A percentile compares a stretch with the other conserved stretches of the same genome.
Conservation (phyloP, 441 rosid species). For the Macaranga tanarius region DNA sequence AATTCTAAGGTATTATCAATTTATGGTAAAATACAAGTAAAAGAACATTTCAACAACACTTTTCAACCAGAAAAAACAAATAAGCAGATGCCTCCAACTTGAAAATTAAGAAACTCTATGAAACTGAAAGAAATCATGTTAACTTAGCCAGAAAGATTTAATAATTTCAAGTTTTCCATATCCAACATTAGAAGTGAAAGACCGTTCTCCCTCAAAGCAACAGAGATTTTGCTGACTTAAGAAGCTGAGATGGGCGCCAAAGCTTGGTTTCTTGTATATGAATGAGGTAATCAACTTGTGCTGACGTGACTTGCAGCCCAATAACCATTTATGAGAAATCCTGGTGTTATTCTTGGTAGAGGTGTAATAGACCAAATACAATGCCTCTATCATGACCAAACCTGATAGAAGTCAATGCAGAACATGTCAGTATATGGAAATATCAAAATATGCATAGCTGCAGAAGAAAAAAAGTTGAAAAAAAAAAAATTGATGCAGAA, state of each 20-base stretch:
- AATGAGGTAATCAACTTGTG: slow-evolving; percentile 54
- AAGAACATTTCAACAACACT: no score
- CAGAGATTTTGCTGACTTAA: slow-evolving; percentile 43
- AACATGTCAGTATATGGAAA: neutral
- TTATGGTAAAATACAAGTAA: no score
- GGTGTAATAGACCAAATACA: slow-evolving; percentile 11
- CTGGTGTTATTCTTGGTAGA: slow-evolving; percentile 12
- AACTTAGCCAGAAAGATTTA: slow-evolving; percentile 58
- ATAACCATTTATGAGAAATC: slow-evolving; percentile 59
- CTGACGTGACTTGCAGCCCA: slow-evolving; percentile 49
- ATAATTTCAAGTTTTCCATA: slow-evolving; percentile 62
- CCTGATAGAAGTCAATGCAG: slow-evolving; percentile 8
- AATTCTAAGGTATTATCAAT: no score
- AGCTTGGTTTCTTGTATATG: slow-evolving; percentile 67
- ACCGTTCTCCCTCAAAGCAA: slow-evolving; percentile 71
- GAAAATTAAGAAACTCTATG: no score
- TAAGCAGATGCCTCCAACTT: no score
- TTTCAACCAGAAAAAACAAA: no score
- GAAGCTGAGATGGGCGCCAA: slow-evolving; percentile 62
- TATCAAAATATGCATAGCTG: neutral
- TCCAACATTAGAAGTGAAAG: slow-evolving; percentile 44
- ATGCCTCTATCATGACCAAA: slow-evolving; percentile 16
- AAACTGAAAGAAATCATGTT: no score
- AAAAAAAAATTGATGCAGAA: neutral
- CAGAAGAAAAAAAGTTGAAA: neutral